These are phyloP conservation scores for Boletus sp. DNA, from an alignment of 768 basidiomycete species.

Conservation along the genomic window DNA sequence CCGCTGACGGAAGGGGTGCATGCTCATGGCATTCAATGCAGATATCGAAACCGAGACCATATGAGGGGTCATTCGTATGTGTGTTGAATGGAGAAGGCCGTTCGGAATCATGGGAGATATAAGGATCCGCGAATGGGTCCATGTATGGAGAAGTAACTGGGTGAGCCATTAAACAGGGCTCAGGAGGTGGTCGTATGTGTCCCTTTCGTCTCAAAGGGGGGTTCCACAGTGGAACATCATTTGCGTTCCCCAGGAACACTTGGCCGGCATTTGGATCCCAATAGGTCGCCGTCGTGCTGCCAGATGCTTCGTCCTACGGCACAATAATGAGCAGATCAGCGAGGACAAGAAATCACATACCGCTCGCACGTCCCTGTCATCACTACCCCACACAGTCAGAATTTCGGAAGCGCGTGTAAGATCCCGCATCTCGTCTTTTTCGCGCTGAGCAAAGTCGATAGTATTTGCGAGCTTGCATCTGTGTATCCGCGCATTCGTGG, in stretches of 20 bases:
- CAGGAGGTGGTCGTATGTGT: neutral
- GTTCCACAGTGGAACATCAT: slow-evolving; percentile 64
- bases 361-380: slow-evolving; percentile 9
- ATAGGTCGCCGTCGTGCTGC: slow-evolving; percentile 38
- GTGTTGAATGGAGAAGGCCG: slow-evolving; percentile 36
- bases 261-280: slow-evolving; percentile 64
- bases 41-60: slow-evolving; percentile 75
- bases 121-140: slow-evolving; percentile 17
- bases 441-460: slow-evolving; percentile 78
- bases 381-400: slow-evolving; percentile 41
- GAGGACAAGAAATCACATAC: slow-evolving; percentile 3
- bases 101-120: slow-evolving; percentile 10
- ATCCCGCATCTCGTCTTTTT: slow-evolving; percentile 88
- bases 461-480: slow-evolving; percentile 48
- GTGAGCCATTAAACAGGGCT: neutral
- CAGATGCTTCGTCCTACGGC: slow-evolving; percentile 22
- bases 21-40: slow-evolving; percentile 87
- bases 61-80: slow-evolving; percentile 40
- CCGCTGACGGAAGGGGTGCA: slow-evolving; percentile 67
- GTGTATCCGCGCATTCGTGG: slow-evolving; percentile 19
- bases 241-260: slow-evolving; percentile 79
- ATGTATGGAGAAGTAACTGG: slow-evolving; percentile 9
- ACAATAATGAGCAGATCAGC: neutral
- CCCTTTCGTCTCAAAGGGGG: slow-evolving; percentile 20
- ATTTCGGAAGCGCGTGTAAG: slow-evolving; percentile 84